phyloP scores from a whole-genome alignment of 2,329 filamentous ascomycete genomes.

The Phyllosticta citriasiana region DNA sequence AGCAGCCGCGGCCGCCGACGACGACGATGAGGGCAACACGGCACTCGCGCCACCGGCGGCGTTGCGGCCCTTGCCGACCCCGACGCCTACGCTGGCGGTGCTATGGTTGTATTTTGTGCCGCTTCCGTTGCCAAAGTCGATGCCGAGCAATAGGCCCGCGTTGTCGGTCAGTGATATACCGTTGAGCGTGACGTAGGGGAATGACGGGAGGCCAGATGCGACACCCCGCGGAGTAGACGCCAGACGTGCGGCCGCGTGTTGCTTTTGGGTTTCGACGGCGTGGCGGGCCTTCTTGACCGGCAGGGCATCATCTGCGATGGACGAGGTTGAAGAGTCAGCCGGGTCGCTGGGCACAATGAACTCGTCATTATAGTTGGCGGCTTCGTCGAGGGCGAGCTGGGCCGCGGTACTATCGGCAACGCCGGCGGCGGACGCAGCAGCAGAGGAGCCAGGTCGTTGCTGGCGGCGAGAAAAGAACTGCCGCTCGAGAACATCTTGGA shows the following conservation, averaged over 20 bases:
- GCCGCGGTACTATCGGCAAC: conserved; percentile 14
- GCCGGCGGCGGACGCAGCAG: conserved; percentile 25
- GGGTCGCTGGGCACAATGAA: conserved; percentile 9
- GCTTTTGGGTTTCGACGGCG: conserved; percentile 1
- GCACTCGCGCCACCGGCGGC: not conserved
- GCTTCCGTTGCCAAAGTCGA: conserved; percentile 23
- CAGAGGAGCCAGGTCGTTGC: conserved; percentile 11
- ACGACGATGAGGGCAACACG: not conserved
- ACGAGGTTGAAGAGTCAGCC: not conserved
- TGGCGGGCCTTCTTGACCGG: not conserved
- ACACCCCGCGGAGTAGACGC: not conserved
- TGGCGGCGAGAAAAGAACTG: conserved; percentile 12
- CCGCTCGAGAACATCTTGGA: conserved; percentile 3
- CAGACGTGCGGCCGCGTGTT: not conserved
- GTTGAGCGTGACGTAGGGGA: conserved; percentile 10
- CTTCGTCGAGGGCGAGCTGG: not conserved
- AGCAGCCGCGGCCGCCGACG: not conserved
- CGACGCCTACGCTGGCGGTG: not conserved
- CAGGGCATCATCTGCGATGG: not conserved
- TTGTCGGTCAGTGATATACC: conserved; percentile 27
- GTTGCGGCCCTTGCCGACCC: conserved; percentile 5
- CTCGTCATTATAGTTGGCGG: conserved; percentile 10
- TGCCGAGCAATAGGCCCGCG: conserved; percentile 22
- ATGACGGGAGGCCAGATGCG: not conserved
- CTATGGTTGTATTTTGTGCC: not conserved